These are phyloP conservation scores for Colletotrichum sp. DNA, from an alignment of 2,329 filamentous ascomycete species.

Conservation along the genomic window DNA sequence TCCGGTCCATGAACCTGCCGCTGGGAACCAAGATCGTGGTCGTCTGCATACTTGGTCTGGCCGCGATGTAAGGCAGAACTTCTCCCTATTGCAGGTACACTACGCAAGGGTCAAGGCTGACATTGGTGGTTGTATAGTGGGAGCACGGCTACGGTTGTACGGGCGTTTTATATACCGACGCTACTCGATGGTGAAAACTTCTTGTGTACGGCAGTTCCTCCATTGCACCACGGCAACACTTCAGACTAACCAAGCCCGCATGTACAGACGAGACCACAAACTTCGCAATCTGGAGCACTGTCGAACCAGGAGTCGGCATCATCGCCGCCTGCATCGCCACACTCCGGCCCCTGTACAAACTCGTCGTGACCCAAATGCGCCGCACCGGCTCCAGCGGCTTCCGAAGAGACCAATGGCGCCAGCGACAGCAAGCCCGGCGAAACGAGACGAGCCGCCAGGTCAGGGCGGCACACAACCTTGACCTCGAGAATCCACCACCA, in stretches of 20 bases:
- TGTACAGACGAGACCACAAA: constrained; percentile 37
- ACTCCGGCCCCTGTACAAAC: constrained; percentile 33
- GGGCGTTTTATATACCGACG: constrained; percentile 43
- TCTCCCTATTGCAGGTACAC: not conserved
- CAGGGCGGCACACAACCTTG: not conserved
- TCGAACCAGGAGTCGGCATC: constrained; percentile 47
- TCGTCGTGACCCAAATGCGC: not conserved
- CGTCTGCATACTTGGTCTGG: constrained; percentile 31
- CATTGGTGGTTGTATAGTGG: not conserved
- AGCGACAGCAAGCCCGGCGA: not conserved
- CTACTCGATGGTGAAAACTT: constrained; percentile 42
- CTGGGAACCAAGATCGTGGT: constrained; percentile 40
- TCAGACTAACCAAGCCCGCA: no score
- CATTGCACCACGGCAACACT: rapidly evolving
- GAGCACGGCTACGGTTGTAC: constrained; percentile 45
- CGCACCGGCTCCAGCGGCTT: not conserved
- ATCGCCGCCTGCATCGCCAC: constrained; percentile 42
- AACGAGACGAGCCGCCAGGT: not conserved
- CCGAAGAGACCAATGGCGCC: not conserved
- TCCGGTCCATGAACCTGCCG: constrained; percentile 45
- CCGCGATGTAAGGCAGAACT: constrained; percentile 28
- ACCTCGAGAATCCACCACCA: not conserved
- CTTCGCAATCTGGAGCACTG: constrained; percentile 49
- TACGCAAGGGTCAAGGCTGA: not conserved
- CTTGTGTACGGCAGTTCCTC: constrained; percentile 21